Evolutionary conservation across 139 green algal species (phyloP), one percentile per base, ranked within the genome.

Genomic region (Micractinium conductrix): DNA sequence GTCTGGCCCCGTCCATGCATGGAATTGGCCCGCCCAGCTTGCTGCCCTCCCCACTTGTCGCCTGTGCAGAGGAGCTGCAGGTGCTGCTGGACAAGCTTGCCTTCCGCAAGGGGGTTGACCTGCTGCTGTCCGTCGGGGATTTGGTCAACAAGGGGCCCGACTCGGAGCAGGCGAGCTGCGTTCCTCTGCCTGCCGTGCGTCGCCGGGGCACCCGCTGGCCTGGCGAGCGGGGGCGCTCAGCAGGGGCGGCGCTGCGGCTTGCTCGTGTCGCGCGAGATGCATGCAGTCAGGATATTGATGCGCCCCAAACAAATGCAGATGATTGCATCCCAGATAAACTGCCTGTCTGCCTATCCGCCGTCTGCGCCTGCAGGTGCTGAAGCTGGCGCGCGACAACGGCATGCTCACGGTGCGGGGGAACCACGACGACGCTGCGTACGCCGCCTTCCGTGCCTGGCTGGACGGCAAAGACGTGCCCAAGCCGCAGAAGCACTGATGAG

Each of bases 71-170:
- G 24, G 89, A 92, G 83, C 86, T 92, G 55, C 28, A 87, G 48
- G 50, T 21, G 14, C 75, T 93, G 72, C 88, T 93, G 37, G 79
- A 78, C 58, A 84, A 80, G 81, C 81, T 69, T 17, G 16, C 22
- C 5, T 79, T 74, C 50, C 40, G 45, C 33, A 24, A 43, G 1
- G 87, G 81, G 19, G 44, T 48, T 28, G 89, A 93, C 58, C 45
- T 81, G 6, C 35, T 92, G 35, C 69, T 93, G 24, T 26, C 78
- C 0, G 89, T 92, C 10, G 89, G 89, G 2, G 89, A 93, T 71
- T 74, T 92, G 24, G 89, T 90, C 21, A 91, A 92, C 84, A 92
- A 92, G 67, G 89, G 85, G 26, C 81, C 82, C 10, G 48, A 86
- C 40, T 89, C 85, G 3, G 43, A 50, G 7, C 26, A 60, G 67